Evolutionary conservation across 2,329 filamentous ascomycete species (phyloP).

Genomic region (Stromatinia cepivora): DNA sequence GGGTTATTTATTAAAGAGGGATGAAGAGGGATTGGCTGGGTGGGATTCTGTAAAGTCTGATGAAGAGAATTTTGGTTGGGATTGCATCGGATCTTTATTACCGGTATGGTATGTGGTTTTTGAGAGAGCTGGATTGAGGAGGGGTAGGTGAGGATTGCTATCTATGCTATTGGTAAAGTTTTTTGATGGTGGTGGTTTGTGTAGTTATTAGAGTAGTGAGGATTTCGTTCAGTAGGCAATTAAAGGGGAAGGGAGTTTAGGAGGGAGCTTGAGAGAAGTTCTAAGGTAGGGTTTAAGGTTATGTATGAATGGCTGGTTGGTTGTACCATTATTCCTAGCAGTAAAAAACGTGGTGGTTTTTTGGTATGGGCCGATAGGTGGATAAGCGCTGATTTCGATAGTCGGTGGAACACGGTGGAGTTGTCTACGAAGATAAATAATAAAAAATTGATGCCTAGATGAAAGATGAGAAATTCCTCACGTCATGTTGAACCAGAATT

Average conservation of each 20-base stretch:
- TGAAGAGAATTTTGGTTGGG: neutral
- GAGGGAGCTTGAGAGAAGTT: neutral
- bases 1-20: neutral
- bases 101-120: neutral
- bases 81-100: too few relatives aligned
- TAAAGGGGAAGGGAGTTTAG: neutral
- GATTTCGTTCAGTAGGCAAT: neutral
- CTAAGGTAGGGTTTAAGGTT: neutral
- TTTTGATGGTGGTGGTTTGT: neutral
- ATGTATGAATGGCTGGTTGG: neutral
- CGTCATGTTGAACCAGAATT: neutral
- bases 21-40: neutral
- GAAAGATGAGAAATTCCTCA: neutral
- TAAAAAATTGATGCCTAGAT: neutral
- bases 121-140: neutral
- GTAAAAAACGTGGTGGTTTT: neutral
- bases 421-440: neutral
- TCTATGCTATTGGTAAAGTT: neutral
- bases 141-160: neutral
- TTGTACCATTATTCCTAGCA: neutral
- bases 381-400: neutral
- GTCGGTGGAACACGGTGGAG: constrained; percentile 4
- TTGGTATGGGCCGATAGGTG: neutral
- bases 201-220: neutral
- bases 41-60: neutral